These are phyloP conservation scores for Phaseolus coccineus DNA, from an alignment of 331 rosid genomes.

Conservation along the genomic window DNA sequence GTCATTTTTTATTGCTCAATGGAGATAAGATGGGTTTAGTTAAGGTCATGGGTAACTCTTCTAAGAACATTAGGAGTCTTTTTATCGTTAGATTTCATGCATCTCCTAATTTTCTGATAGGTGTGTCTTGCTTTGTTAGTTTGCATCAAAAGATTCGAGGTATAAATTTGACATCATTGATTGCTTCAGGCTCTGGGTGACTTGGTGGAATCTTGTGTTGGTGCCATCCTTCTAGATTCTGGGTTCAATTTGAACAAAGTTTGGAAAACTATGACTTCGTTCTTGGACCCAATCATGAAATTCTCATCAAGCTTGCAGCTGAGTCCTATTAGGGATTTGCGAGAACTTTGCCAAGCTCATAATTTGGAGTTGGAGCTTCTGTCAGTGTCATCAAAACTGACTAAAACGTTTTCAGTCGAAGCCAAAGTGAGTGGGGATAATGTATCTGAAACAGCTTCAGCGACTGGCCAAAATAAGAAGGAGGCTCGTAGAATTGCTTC, in stretches of 20 bases:
- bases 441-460: slow-evolving; percentile 54
- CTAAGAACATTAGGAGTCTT: slow-evolving; percentile 27
- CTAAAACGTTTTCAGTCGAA: slow-evolving; percentile 55
- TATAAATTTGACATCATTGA: slow-evolving; percentile 32
- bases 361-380: slow-evolving; percentile 48
- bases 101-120: slow-evolving; percentile 21
- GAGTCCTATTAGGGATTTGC: slow-evolving; percentile 82
- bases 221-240: slow-evolving; percentile 92
- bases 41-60: slow-evolving; percentile 6
- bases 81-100: background rate
- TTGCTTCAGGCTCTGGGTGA: slow-evolving; percentile 88
- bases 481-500: slow-evolving; percentile 72
- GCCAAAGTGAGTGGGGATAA: slow-evolving; percentile 57
- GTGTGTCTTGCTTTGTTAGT: slow-evolving; percentile 33
- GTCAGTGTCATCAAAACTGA: slow-evolving; percentile 40
- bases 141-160: slow-evolving; percentile 13
- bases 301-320: slow-evolving; percentile 80
- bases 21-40: slow-evolving; percentile 13
- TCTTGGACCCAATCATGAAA: slow-evolving; percentile 76
- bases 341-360: slow-evolving; percentile 77
- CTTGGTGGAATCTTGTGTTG: slow-evolving; percentile 87
- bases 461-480: slow-evolving; percentile 56
- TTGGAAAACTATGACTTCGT: slow-evolving; percentile 79
- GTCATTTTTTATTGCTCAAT: background rate
- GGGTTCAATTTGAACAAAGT: slow-evolving; percentile 75